Evolutionary conservation across 2,329 filamentous ascomycete genomes (phyloP).

Genomic region (Capronia epimyces): DNA sequence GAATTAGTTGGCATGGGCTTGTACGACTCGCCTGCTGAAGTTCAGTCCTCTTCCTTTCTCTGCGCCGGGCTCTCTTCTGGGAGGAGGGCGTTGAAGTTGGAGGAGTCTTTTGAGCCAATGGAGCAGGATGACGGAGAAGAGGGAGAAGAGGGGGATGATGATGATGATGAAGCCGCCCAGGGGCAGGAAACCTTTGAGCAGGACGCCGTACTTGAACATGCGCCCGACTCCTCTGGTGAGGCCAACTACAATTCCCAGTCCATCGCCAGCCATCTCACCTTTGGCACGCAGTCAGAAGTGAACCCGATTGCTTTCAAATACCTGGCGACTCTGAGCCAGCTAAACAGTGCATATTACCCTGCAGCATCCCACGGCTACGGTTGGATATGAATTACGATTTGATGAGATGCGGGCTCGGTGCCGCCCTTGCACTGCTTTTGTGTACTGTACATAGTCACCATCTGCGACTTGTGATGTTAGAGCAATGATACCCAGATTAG

Average conservation of each 20-base stretch:
- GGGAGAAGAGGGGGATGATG: constrained; percentile 28
- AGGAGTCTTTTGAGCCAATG: constrained; percentile 28
- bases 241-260: constrained; percentile 6
- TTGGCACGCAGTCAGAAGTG: constrained; percentile 7
- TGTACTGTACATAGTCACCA: background rate
- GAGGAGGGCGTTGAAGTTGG: constrained; percentile 26
- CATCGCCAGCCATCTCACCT: constrained; percentile 17
- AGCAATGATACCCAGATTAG: constrained; percentile 4
- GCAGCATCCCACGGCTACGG: constrained; percentile 10
- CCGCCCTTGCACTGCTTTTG: background rate
- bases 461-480: background rate
- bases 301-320: constrained; percentile 18
- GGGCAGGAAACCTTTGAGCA: constrained; percentile 1
- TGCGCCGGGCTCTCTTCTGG: constrained; percentile 12
- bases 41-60: constrained; percentile 26
- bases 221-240: background rate
- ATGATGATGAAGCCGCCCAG: constrained; percentile 17
- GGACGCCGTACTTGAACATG: background rate
- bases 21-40: constrained; percentile 29
- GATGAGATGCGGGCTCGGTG: constrained; percentile 3
- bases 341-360: constrained; percentile 23
- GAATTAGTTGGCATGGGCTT: constrained; percentile 30
- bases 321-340: constrained; percentile 19
- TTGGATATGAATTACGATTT: constrained; percentile 21
- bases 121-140: constrained; percentile 35